phyloP scores from a whole-genome alignment of 441 rosid species.

The Bruguiera hainesii region DNA sequence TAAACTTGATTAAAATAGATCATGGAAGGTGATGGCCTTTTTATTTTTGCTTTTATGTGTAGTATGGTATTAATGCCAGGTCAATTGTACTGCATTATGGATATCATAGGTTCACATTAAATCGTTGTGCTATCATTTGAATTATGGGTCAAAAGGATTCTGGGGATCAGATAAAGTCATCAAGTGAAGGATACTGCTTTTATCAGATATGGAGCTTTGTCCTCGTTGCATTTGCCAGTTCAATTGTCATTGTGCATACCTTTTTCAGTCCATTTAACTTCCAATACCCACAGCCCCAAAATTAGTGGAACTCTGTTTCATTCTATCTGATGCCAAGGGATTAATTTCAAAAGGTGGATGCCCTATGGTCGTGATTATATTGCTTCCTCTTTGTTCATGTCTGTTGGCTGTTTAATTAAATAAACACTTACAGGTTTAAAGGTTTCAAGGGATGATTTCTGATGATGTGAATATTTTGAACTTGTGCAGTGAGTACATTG shows the following conservation, averaged over 20 bases:
- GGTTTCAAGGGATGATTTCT: constrained; percentile 12
- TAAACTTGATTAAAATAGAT: constrained; percentile 74
- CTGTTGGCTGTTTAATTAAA: constrained; percentile 1
- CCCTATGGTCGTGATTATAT: neutral
- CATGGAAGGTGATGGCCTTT: constrained; percentile 57
- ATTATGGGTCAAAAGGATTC: neutral
- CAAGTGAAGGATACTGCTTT: constrained; percentile 11
- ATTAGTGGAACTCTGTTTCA: neutral
- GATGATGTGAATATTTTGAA: constrained; percentile 22
- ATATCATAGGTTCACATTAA: neutral
- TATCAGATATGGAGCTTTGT: neutral
- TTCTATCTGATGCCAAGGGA: neutral
- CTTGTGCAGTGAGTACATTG: constrained; percentile 82
- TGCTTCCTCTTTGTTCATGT: neutral
- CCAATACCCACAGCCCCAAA: constrained; percentile 2
- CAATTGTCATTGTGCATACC: neutral
- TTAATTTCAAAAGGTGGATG: neutral
- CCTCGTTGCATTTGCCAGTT: constrained; percentile 9
- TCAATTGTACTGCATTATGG: neutral
- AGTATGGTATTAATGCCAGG: neutral
- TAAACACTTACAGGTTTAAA: neutral
- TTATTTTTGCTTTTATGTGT: neutral
- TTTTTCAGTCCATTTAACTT: neutral
- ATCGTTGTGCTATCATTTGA: constrained; percentile 6
- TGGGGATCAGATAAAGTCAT: neutral